Conservation (phyloP, 306 rosid genomes). For the Lagenaria siceraria region DNA sequence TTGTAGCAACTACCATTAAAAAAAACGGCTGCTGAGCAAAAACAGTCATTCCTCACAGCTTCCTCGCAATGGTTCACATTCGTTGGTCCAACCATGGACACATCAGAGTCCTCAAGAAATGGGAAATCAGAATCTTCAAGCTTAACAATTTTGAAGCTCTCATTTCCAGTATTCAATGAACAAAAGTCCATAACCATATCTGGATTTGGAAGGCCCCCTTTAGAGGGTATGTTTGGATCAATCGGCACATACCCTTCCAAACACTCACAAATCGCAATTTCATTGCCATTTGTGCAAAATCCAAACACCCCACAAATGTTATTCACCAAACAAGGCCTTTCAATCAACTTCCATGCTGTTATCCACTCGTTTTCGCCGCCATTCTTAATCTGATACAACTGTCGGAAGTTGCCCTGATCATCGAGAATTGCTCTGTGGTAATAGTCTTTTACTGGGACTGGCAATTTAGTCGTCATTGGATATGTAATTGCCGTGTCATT, state of each 20-base stretch:
- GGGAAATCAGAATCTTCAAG: constrained; percentile 15
- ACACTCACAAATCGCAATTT: constrained; percentile 9
- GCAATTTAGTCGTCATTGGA: background rate
- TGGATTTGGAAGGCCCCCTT: constrained; percentile 26
- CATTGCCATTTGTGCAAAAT: constrained; percentile 20
- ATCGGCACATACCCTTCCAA: constrained; percentile 22
- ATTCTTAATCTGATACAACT: constrained; percentile 5
- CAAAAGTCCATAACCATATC: constrained; percentile 18
- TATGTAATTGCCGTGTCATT: background rate
- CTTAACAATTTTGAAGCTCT: background rate
- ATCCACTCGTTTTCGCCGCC: constrained; percentile 4
- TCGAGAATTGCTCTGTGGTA: constrained; percentile 18
- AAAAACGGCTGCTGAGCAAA: constrained; percentile 20
- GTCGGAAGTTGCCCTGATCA: constrained; percentile 21
- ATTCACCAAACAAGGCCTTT: constrained; percentile 21
- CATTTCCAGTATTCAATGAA: background rate
- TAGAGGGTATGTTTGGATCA: constrained; percentile 22
- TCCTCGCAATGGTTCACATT: constrained; percentile 15
- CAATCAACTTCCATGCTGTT: constrained; percentile 9
- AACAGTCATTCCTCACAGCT: constrained; percentile 19
- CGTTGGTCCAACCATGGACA: background rate
- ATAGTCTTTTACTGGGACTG: background rate
- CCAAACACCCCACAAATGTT: constrained; percentile 31
- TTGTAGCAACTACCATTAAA: background rate
- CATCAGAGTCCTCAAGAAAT: background rate